Percentiles rank a stretch among this genome's conserved stretches.
Evolutionary conservation across 2,329 filamentous ascomycete species (phyloP).

Genomic region (Pestalotiopsis sp.): DNA sequence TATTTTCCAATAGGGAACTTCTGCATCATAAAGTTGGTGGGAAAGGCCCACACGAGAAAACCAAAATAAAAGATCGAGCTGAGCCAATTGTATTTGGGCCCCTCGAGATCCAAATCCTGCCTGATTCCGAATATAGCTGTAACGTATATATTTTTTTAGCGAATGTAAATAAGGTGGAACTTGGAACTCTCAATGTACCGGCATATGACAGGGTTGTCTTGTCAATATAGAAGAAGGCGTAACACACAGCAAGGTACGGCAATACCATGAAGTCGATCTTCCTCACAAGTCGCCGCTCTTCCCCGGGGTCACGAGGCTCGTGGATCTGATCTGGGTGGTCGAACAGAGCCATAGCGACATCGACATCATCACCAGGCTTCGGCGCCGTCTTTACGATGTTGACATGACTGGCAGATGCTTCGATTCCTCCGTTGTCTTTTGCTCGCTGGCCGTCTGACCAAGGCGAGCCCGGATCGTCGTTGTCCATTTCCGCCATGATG

Average conservation of each 20-base stretch:
- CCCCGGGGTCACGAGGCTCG: slow-evolving; percentile 20
- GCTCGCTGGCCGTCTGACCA: background rate
- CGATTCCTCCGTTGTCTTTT: background rate
- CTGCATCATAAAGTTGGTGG: slow-evolving; percentile 54
- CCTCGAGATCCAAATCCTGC: slow-evolving; percentile 54
- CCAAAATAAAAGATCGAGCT: slow-evolving; percentile 57
- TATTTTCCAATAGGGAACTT: slow-evolving; percentile 54
- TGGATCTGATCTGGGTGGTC: slow-evolving; percentile 25
- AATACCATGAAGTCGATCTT: slow-evolving; percentile 62
- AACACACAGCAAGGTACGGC: slow-evolving; percentile 55
- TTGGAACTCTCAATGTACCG: slow-evolving; percentile 22
- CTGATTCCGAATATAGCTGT: slow-evolving; percentile 57
- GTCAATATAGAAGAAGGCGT: slow-evolving; percentile 51
- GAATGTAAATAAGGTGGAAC: background rate
- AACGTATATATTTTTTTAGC: background rate
- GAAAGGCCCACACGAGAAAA: slow-evolving; percentile 53
- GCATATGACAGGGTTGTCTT: slow-evolving; percentile 56
- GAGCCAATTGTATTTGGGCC: slow-evolving; percentile 55
- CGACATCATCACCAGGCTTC: slow-evolving; percentile 16
- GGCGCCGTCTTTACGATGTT: background rate
- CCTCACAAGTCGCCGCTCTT: slow-evolving; percentile 32
- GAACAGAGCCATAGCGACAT: slow-evolving; percentile 24
- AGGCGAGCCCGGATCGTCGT: background rate
- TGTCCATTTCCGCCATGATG: background rate
- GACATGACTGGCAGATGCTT: background rate